Conservation (phyloP, 2,329 filamentous ascomycete genomes). For the Phyllosticta citriasiana region DNA sequence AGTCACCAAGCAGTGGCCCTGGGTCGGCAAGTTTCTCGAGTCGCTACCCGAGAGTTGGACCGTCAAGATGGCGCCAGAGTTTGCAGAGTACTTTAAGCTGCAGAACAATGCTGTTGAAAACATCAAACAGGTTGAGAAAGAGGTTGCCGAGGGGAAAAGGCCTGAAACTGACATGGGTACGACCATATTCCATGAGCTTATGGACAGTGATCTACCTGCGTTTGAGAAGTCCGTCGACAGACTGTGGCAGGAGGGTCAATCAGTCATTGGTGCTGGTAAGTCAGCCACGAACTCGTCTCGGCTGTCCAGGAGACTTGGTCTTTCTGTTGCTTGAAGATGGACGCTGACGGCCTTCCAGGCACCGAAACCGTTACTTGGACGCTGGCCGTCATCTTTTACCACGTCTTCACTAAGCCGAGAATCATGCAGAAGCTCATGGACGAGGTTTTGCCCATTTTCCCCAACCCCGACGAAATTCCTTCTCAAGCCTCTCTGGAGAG, state of each 20-base stretch:
- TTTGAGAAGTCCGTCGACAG: constrained; percentile 10
- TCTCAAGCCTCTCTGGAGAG: neutral
- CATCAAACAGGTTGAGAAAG: constrained; percentile 6
- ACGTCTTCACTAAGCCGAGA: constrained; percentile 25
- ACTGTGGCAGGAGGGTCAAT: constrained; percentile 11
- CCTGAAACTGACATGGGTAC: neutral
- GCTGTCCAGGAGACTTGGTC: neutral
- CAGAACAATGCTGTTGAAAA: constrained; percentile 8
- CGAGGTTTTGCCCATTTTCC: constrained; percentile 21
- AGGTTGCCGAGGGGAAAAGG: constrained; percentile 1
- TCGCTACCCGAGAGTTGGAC: constrained; percentile 1
- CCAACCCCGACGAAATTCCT: neutral
- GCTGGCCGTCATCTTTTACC: constrained; percentile 25
- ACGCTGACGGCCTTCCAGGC: constrained; percentile 20
- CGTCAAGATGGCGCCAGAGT: constrained; percentile 3
- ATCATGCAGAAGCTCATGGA: constrained; percentile 21
- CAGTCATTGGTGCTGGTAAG: constrained; percentile 12
- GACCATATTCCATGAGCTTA: constrained; percentile 13
- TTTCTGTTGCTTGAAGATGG: constrained; percentile 1
- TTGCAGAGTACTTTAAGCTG: constrained; percentile 11
- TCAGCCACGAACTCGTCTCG: neutral
- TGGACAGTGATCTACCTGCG: constrained; percentile 10
- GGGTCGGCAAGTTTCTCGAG: constrained; percentile 10
- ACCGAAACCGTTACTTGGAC: constrained; percentile 29
- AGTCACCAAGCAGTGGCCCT: constrained; percentile 16